Evolutionary conservation across 495 filamentous ascomycete species (phyloP), one percentile per base, ranked within the genome.

Genomic region (Annulohypoxylon moriforme): DNA sequence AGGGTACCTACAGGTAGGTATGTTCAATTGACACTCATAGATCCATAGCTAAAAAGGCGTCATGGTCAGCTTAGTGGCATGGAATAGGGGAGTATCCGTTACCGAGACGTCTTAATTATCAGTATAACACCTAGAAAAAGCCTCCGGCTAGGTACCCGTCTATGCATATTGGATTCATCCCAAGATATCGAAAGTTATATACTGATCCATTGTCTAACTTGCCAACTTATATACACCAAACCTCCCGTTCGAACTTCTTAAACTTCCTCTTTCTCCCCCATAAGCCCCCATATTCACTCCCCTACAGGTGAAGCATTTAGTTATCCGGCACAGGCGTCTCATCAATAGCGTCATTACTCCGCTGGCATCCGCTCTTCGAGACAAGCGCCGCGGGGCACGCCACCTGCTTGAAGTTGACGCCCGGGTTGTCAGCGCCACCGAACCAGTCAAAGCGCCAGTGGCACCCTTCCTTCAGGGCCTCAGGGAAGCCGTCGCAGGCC

Each of bases 381-480:
- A 87, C 88, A 56, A 91, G 75, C 34, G 74, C 85, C 34, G 85
- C 81, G 29, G 89, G 89, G 81, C 89, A 91, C 34, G 87, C 81
- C 25, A 91, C 85, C 76, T 85, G 72, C 74, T 81, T 75, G 80
- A 86, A 91, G 44, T 69, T 77, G 57, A 91, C 84, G 36, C 69
- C 71, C 34, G 89, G 89, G 80, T 91, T 91, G 77, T 90, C 88
- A 33, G 88, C 83, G 55, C 83, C 82, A 66, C 77, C 58, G 77
- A 91, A 90, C 87, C 88, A 92, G 79, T 89, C 89, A 78, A 89
- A 92, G 63, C 89, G 87, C 85, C 87, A 92, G 76, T 87, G 81
- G 81, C 89, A 91, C n/a, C 90, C 89, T 2, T 78, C 79, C 79
- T 88, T 86, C 53, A 92, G 82, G 24, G 80, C 81, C 22, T 62